phyloP scores from a whole-genome alignment of 352 stramenopile species.

The Phytophthora crassamura region DNA sequence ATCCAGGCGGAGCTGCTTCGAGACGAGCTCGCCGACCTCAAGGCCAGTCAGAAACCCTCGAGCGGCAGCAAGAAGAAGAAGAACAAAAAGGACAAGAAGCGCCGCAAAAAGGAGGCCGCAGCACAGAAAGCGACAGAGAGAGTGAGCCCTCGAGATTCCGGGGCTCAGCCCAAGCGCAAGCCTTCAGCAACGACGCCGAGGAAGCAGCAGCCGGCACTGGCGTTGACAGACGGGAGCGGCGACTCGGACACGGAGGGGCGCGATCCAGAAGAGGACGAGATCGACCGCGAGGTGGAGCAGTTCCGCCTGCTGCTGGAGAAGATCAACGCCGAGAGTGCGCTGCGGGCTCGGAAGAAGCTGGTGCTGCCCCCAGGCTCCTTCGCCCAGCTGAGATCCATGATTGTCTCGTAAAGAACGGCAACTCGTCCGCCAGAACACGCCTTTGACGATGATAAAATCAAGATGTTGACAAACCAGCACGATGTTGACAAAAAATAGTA shows the following conservation, averaged over 20 bases:
- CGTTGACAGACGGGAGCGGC: conserved; percentile 29
- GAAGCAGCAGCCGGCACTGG: conserved; percentile 18
- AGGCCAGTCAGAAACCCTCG: conserved; percentile 64
- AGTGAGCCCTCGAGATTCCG: conserved; percentile 17
- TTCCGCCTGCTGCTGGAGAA: conserved; percentile 77
- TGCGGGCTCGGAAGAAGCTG: conserved; percentile 68
- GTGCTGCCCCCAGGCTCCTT: conserved; percentile 76
- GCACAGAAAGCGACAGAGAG: conserved; percentile 37
- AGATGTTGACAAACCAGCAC: no score
- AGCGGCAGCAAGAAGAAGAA: conserved; percentile 68
- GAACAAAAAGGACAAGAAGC: conserved; percentile 82
- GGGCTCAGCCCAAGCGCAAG: conserved; percentile 16
- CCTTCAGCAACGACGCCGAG: background rate
- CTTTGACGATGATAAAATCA: no score
- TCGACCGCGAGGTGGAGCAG: conserved; percentile 81
- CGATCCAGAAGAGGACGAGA: conserved; percentile 55
- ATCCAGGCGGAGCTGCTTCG: conserved; percentile 76
- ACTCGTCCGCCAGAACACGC: no score
- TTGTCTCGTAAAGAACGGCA: conserved; percentile 31
- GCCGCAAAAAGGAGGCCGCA: conserved; percentile 66
- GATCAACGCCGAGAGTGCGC: conserved; percentile 65
- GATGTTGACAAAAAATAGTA: no score
- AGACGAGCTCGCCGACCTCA: conserved; percentile 74
- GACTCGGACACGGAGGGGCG: conserved; percentile 35
- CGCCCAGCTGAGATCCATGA: conserved; percentile 40